These are phyloP conservation scores for Verticillium dahliae DNA, from an alignment of 2,329 filamentous ascomycete species.

Conservation along the genomic window DNA sequence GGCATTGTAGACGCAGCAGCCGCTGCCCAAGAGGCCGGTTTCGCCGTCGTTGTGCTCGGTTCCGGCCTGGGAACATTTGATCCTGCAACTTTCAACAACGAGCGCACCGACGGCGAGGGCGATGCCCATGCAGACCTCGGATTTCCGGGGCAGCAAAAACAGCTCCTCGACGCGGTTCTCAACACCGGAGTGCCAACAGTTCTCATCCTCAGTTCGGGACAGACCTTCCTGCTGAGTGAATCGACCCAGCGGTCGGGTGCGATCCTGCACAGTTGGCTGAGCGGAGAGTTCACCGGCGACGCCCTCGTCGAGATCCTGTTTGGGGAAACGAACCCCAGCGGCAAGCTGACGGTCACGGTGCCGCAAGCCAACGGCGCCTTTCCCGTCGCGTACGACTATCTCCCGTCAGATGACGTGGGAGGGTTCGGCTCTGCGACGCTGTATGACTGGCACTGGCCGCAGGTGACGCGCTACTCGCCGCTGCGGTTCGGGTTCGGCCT, in stretches of 20 bases:
- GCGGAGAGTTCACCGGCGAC: conserved; percentile 59
- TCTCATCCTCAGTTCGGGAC: conserved; percentile 20
- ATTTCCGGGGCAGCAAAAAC: conserved; percentile 23
- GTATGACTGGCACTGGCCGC: conserved; percentile 38
- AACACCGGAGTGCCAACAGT: conserved; percentile 22
- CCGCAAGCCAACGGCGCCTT: conserved; percentile 34
- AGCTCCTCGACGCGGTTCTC: conserved; percentile 24
- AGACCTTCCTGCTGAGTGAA: conserved; percentile 21
- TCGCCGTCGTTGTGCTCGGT: conserved; percentile 22
- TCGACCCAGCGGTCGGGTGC: conserved; percentile 36
- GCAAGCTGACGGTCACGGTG: conserved; percentile 35
- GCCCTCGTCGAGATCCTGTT: conserved; percentile 57
- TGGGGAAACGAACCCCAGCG: conserved; percentile 50
- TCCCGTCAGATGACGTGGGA: conserved; percentile 52
- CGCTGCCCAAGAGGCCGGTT: conserved; percentile 18
- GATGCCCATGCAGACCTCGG: conserved; percentile 22
- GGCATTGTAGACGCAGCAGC: conserved; percentile 15
- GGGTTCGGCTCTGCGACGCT: conserved; percentile 50
- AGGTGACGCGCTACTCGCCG: conserved; percentile 31
- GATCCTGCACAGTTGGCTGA: conserved; percentile 56
- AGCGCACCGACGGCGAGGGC: conserved; percentile 27
- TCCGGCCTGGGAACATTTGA: conserved; percentile 18
- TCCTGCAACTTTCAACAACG: conserved; percentile 14
- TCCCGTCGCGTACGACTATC: conserved; percentile 63
- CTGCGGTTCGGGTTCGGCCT: conserved; percentile 60